Evolutionary conservation across 2,329 filamentous ascomycete genomes (phyloP).

Genomic region (Chaetothyriales sp.): DNA sequence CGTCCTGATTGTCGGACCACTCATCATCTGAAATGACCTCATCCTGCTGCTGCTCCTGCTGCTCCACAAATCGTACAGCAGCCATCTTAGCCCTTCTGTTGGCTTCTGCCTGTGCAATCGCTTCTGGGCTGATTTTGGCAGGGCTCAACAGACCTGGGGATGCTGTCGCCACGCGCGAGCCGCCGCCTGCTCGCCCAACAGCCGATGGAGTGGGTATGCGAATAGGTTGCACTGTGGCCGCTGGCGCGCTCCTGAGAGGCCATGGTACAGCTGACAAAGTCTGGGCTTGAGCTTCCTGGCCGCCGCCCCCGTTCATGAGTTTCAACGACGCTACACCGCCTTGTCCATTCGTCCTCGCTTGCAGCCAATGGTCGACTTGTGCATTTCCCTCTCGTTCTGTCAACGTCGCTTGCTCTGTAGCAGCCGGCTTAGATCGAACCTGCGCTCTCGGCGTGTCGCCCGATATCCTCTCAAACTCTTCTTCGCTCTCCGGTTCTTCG

Average conservation of each 20-base stretch:
- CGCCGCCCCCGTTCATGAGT: too few species aligned
- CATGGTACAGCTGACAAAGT: background rate
- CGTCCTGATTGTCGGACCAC: too few species aligned
- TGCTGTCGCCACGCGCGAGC: background rate
- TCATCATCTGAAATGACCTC: too few species aligned
- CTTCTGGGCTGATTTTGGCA: background rate
- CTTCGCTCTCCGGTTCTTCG: conserved; percentile 17
- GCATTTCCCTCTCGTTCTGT: background rate
- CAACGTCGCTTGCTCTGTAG: conserved; percentile 2
- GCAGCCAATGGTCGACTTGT: background rate
- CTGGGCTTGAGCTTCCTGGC: background rate
- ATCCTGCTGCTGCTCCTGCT: too few species aligned
- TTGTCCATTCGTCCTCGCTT: background rate
- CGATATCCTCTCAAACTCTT: conserved; percentile 12
- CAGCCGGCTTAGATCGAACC: conserved; percentile 1
- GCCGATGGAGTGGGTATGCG: background rate
- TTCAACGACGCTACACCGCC: too few species aligned
- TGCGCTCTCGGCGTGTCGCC: background rate
- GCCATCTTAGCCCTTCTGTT: conserved; percentile 24
- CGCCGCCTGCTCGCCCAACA: background rate
- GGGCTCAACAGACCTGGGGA: background rate
- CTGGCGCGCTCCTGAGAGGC: background rate
- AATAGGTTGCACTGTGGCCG: background rate
- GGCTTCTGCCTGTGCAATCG: conserved; percentile 17
- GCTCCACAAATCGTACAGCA: conserved; percentile 3